Evolutionary conservation across 257 asterid species (phyloP), one percentile per base, ranked within the genome.

Genomic region (Paulownia fortunei): DNA sequence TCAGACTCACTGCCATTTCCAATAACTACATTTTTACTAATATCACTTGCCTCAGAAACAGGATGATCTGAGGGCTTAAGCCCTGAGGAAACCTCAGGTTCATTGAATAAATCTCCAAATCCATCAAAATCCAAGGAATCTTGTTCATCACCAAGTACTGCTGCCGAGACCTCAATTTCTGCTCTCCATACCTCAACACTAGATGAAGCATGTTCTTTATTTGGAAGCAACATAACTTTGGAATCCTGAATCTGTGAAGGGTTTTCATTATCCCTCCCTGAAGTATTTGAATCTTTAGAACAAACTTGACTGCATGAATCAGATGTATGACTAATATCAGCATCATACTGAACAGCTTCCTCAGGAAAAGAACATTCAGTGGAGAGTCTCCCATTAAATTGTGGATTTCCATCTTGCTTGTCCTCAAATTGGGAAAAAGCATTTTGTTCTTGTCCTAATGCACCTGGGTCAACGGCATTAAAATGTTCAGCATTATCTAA

Each of bases 1-100:
- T 95, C 98, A 89, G 98, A 95, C 60, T 89, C 97, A 39, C 94
- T 90, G 82, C 79, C 80, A 62, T 79, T 86, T 70, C 85, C 94
- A 56, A 54, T 72, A 67, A 81, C 84, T 82, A 86, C 92, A 72
- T 61, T 81, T 72, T 68, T 77, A 41, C 79, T 63, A 9, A 41
- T 69, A 76, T 80, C 87, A 78, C 80, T 84, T 62, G 76, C 82
- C 72, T 55, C 78, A n/a, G 82, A 78, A 78, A 70, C 64, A 77
- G 77, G 63, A 78, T 66, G 63, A 27, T 62, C 75, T 16, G 68
- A 76, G 52, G 93, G 72, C 68, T 82, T 78, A 56, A 66, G 75
- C 42, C 77, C 84, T 30, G 68, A 65, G 68, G 76, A 79, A 56
- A 68, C 87, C 82, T 91, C 97, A 56, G 97, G 97, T 76, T 95